phyloP scores from a whole-genome alignment of 1,284 basidiomycete species.

The Melampsora americana region DNA sequence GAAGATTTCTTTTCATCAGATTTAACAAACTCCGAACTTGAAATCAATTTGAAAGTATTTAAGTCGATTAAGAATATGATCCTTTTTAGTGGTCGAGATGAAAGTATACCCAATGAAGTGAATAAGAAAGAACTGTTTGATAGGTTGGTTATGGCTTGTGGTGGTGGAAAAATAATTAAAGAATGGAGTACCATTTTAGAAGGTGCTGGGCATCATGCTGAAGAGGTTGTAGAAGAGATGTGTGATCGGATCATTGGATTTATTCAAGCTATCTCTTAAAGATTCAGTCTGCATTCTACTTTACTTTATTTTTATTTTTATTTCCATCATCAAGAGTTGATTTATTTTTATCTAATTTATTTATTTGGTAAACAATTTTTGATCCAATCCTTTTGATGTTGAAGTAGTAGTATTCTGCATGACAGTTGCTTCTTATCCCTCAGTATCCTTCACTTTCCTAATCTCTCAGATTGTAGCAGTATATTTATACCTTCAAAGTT shows the following conservation, averaged over 20 bases:
- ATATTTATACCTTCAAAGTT: too few relatives aligned
- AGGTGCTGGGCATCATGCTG: constrained; percentile 21
- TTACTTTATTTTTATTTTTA: too few relatives aligned
- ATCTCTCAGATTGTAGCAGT: too few relatives aligned
- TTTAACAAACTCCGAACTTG: not conserved
- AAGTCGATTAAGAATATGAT: constrained; percentile 5
- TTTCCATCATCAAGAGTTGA: too few relatives aligned
- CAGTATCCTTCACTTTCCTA: too few relatives aligned
- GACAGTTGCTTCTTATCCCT: too few relatives aligned
- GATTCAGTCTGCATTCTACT: too few relatives aligned
- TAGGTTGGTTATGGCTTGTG: not conserved
- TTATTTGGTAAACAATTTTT: too few relatives aligned
- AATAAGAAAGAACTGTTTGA: constrained; percentile 21
- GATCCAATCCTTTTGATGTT: too few relatives aligned
- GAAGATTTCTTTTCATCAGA: constrained; percentile 44
- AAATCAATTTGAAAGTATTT: not conserved
- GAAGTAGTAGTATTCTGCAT: too few relatives aligned
- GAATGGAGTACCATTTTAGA: constrained; percentile 29
- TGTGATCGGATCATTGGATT: constrained; percentile 27
- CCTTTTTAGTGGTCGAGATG: constrained; percentile 28
- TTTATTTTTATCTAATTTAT: too few relatives aligned
- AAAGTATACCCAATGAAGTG: constrained; percentile 14
- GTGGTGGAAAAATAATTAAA: not conserved
- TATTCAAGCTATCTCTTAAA: constrained; percentile 8
- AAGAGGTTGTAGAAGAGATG: constrained; percentile 15